Conservation (phyloP, 495 filamentous ascomycete genomes). For the Amorphotheca resinae region DNA sequence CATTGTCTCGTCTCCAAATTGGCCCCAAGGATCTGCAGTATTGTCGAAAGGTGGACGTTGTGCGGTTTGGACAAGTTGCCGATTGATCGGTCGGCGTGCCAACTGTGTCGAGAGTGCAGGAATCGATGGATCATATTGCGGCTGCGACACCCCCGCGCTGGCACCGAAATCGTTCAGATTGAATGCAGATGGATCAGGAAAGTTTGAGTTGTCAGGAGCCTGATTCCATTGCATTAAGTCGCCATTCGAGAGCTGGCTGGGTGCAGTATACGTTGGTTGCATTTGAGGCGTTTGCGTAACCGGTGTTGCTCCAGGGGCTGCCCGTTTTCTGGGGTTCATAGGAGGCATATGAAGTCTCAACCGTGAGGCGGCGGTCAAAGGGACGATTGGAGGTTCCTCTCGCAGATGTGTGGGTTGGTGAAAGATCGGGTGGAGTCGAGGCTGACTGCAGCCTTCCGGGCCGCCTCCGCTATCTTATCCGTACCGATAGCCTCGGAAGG, state of each 20-base stretch:
- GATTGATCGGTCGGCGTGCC: constrained; percentile 49
- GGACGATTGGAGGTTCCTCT: too few relatives aligned
- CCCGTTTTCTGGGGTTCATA: constrained; percentile 53
- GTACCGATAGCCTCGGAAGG: constrained; percentile 1
- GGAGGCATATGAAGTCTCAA: constrained; percentile 22
- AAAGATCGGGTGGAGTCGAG: constrained; percentile 8
- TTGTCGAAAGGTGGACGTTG: constrained; percentile 32
- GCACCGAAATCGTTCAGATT: constrained; percentile 20
- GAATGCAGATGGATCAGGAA: constrained; percentile 21
- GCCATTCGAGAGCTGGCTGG: constrained; percentile 35
- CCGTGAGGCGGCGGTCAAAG: constrained; percentile 9
- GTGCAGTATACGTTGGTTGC: constrained; percentile 20
- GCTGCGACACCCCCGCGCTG: constrained; percentile 26
- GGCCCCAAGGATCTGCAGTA: constrained; percentile 31
- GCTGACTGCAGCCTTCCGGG: constrained; percentile 20
- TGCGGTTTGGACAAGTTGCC: constrained; percentile 42
- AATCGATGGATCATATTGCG: constrained; percentile 26
- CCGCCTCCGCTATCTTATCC: constrained; percentile 5
- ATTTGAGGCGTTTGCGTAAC: constrained; percentile 10
- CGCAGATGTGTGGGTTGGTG: too few relatives aligned
- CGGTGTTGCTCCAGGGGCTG: constrained; percentile 58
- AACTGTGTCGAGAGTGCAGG: constrained; percentile 47
- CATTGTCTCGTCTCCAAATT: constrained; percentile 33
- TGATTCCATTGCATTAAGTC: constrained; percentile 45
- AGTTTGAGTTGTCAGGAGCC: constrained; percentile 26